Percentiles rank a stretch among this genome's conserved stretches.
Conservation (phyloP, 169 alveolate species). For the Plasmodium adleri region DNA sequence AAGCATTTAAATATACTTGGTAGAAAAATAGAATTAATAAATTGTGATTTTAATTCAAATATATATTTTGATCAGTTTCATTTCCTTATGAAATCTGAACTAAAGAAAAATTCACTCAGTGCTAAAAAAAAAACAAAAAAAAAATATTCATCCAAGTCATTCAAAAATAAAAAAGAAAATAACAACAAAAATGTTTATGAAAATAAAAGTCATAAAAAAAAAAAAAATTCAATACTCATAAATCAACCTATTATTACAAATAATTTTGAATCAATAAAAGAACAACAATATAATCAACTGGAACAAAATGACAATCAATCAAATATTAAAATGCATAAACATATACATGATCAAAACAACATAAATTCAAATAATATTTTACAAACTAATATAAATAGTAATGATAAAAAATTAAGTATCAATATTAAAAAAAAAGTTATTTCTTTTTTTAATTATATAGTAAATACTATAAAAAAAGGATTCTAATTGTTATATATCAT, state of each 20-base stretch:
- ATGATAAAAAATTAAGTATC: background rate
- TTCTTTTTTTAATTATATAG: conserved; percentile 53
- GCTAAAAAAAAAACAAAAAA: conserved; percentile 32
- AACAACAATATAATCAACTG: background rate
- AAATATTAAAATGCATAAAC: conserved; percentile 13
- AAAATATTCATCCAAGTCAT: conserved; percentile 4
- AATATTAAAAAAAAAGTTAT: conserved; percentile 37
- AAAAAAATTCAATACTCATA: conserved; percentile 17
- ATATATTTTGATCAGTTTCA: conserved; percentile 64
- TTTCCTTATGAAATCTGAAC: conserved; percentile 69
- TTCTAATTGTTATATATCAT: background rate
- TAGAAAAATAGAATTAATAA: conserved; percentile 41
- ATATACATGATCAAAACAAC: conserved; percentile 16
- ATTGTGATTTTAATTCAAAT: conserved; percentile 47
- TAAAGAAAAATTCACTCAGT: conserved; percentile 31
- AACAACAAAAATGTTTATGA: background rate
- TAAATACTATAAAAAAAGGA: conserved; percentile 16
- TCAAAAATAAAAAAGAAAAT: conserved; percentile 40
- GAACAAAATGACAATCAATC: conserved; percentile 17
- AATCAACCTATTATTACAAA: background rate
- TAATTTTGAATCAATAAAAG: conserved; percentile 16
- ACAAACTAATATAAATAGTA: background rate
- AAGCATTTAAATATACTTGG: conserved; percentile 49
- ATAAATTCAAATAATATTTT: conserved; percentile 8
- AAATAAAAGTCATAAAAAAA: conserved; percentile 23